phyloP scores from a whole-genome alignment of 805 yeast genomes.

The Lachancea nothofagi region DNA sequence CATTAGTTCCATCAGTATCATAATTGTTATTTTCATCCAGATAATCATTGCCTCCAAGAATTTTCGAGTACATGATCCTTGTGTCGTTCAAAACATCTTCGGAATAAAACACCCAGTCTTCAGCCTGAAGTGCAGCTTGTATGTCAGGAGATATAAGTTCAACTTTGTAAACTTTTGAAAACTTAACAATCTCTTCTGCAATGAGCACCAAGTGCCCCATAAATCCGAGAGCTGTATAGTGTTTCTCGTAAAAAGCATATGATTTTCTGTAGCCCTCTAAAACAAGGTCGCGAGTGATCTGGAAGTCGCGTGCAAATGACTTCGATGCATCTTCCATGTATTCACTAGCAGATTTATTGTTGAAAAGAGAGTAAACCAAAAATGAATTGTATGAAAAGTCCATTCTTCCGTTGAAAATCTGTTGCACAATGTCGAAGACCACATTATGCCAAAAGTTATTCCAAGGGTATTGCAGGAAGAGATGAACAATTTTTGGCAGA shows the following conservation, averaged over 20 bases:
- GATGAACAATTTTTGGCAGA: conserved; percentile 57
- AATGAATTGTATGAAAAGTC: conserved; percentile 82
- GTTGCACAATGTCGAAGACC: conserved; percentile 94
- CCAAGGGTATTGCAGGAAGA: conserved; percentile 89
- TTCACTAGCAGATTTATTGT: conserved; percentile 16
- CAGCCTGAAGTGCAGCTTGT: conserved; percentile 18
- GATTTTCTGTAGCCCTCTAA: conserved; percentile 58
- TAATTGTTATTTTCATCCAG: conserved; percentile 20
- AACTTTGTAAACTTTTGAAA: conserved; percentile 41
- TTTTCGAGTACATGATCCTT: conserved; percentile 34
- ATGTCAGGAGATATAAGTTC: conserved; percentile 31
- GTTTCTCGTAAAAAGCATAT: conserved; percentile 51
- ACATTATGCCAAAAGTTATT: conserved; percentile 96
- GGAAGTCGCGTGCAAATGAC: conserved; percentile 32
- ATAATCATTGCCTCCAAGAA: conserved; percentile 33
- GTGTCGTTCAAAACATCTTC: conserved; percentile 30
- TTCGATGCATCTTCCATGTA: conserved; percentile 12
- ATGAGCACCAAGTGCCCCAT: conserved; percentile 95
- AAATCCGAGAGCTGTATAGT: conserved; percentile 74
- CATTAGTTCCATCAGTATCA: neutral
- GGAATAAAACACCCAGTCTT: conserved; percentile 27
- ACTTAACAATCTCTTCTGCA: conserved; percentile 93
- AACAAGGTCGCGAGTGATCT: conserved; percentile 51
- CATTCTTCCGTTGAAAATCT: conserved; percentile 80
- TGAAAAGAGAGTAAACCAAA: conserved; percentile 41